Base-by-base conservation (phyloP, 192 early-diverging fungal genomes). In the Coemansia sp. region DNA sequence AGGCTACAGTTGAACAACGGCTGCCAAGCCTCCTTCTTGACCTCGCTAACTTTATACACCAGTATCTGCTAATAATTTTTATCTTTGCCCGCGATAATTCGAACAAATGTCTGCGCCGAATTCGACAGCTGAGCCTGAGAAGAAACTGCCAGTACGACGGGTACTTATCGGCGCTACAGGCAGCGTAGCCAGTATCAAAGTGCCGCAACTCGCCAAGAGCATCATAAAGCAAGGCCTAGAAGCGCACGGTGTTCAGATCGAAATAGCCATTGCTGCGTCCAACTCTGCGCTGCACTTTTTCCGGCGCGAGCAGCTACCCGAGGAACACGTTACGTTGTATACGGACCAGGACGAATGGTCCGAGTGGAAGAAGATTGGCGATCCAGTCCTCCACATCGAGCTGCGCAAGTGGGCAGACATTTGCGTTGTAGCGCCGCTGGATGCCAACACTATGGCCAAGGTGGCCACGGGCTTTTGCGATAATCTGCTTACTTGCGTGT, bases 331-430 rank as follows among this genome's bases (percentile, higher is more conserved):
- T 15, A 84, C 90, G 3, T 83, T 93, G 36, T 74, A 88, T 43
- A 94, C 90, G 0, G 97, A 99, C 69, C 86, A 86, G 53, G 91
- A 96, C 68, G 97, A 99, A 75, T 98, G 96, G 96, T 76, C 90
- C 85, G 75, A 85, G 13, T 98, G 96, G 96, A 87, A 76, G 47
- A 89, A 89, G 66, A 90, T 91, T 62, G 87, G 87, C 11, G 95
- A 99, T 84, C 95, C 95, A 1, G 95, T 99, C 3, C 80, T 99
- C 38, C 97, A 99, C 76, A 97, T 99, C 22, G 81, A 86, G 88
- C 87, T 98, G 41, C 89, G 97, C 20, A 94, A 95, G 72, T 99
- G 97, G 97, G 95, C 97, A 36, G 94, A 98, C 66, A 76, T 93
- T 20, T 84, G 95, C 33, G 85, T 99, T 5, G 85, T 99, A 12